Conservation (phyloP, 768 basidiomycete genomes). For the Leucosporidium creatinivorum region DNA sequence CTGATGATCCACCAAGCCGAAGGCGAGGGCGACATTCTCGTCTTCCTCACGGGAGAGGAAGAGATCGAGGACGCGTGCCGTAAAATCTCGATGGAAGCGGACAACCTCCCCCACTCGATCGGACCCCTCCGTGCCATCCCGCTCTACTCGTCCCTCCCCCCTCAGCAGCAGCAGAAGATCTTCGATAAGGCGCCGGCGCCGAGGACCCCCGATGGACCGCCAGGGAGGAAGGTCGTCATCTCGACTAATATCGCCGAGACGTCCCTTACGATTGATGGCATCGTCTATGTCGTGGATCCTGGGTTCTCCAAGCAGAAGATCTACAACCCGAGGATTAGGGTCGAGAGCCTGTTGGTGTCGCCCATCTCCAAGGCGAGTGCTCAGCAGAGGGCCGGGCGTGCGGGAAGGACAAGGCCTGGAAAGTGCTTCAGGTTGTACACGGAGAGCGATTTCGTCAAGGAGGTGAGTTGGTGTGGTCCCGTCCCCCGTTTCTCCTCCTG, state of each 20-base stretch:
- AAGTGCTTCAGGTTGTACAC: conserved; percentile 97
- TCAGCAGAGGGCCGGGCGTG: conserved; percentile 91
- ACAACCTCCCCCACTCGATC: conserved; percentile 66
- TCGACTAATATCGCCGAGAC: conserved; percentile 98
- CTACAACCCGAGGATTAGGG: conserved; percentile 94
- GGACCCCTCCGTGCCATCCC: conserved; percentile 87
- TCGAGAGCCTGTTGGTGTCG: conserved; percentile 84
- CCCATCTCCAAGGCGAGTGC: conserved; percentile 96
- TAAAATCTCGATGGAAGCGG: conserved; percentile 85
- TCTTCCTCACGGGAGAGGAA: conserved; percentile 97
- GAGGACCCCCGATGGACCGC: conserved; percentile 57
- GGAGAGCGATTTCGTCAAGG: conserved; percentile 90
- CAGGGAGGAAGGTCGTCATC: conserved; percentile 86
- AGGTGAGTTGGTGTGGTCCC: conserved; percentile 45
- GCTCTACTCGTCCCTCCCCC: conserved; percentile 88
- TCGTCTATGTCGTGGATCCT: conserved; percentile 98
- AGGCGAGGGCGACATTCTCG: conserved; percentile 79
- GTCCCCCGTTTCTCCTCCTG: not conserved
- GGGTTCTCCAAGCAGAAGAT: conserved; percentile 98
- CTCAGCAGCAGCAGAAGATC: conserved; percentile 90
- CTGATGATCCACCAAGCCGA: conserved; percentile 96
- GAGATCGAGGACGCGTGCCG: conserved; percentile 95
- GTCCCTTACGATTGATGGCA: conserved; percentile 93
- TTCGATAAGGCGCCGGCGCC: conserved; percentile 79
- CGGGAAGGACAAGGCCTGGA: conserved; percentile 89